phyloP scores from a whole-genome alignment of 257 asterid species.

The Plantago major region DNA sequence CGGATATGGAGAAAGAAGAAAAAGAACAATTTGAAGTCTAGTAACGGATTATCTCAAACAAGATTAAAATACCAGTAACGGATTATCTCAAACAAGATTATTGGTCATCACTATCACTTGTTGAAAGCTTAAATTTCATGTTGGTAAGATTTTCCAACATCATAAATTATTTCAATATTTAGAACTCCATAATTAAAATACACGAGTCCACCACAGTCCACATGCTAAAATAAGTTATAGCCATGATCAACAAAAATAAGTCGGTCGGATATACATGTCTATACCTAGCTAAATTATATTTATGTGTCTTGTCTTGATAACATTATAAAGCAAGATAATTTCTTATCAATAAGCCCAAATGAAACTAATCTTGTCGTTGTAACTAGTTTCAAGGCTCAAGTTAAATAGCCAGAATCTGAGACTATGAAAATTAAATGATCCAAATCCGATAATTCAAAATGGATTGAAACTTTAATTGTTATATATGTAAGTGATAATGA shows the following conservation, averaged over 20 bases:
- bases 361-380: constrained; percentile 8
- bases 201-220: constrained; percentile 11
- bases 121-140: background rate
- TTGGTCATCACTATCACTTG: background rate
- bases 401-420: too few relatives aligned
- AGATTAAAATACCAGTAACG: too few relatives aligned
- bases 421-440: too few relatives aligned
- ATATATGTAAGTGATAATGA: too few relatives aligned
- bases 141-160: background rate
- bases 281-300: too few relatives aligned
- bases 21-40: too few relatives aligned
- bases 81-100: too few relatives aligned
- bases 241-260: background rate
- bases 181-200: background rate
- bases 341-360: background rate
- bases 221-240: background rate
- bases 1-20: too few relatives aligned
- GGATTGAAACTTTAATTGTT: too few relatives aligned
- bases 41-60: too few relatives aligned
- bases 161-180: background rate
- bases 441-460: too few relatives aligned
- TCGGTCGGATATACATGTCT: constrained; percentile 2
- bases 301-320: background rate
- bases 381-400: background rate
- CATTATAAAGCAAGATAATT: constrained; percentile 6